phyloP scores from a whole-genome alignment of 2,329 filamentous ascomycete genomes.

The Alternaria sp. region DNA sequence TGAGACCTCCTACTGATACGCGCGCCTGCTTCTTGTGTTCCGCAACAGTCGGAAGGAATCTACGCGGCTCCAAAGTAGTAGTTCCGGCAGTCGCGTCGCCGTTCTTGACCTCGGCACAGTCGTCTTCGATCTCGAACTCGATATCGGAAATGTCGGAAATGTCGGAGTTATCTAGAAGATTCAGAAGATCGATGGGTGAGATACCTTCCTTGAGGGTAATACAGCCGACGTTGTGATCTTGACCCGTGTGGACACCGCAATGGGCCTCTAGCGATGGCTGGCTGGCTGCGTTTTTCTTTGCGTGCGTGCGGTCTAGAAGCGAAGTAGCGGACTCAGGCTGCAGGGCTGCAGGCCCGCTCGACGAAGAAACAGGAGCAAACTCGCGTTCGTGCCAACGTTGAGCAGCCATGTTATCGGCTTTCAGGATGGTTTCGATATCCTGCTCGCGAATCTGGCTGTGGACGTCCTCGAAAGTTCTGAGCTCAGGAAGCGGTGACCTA shows the following conservation, averaged over 20 bases:
- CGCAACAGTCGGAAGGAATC: background rate
- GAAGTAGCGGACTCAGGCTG: background rate
- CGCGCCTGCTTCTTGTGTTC: background rate
- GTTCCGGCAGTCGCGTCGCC: background rate
- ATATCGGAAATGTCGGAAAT: background rate
- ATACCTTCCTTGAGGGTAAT: background rate
- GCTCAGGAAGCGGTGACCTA: background rate
- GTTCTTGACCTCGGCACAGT: background rate
- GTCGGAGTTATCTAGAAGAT: background rate
- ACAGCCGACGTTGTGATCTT: background rate
- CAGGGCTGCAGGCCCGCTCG: background rate
- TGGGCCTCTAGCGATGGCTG: background rate
- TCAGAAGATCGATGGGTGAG: background rate
- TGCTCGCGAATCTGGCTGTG: background rate
- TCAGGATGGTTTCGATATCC: background rate
- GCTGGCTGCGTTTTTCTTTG: background rate
- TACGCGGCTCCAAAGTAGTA: background rate
- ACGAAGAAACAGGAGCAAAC: background rate
- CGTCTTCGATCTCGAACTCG: background rate
- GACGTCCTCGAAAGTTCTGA: conserved; percentile 1
- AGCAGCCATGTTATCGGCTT: background rate
- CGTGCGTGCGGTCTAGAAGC: background rate
- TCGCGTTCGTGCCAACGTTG: background rate
- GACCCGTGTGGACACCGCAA: background rate
- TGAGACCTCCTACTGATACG: background rate